phyloP scores from a whole-genome alignment of 2,329 filamentous ascomycete genomes.

The Nemania sp. region DNA sequence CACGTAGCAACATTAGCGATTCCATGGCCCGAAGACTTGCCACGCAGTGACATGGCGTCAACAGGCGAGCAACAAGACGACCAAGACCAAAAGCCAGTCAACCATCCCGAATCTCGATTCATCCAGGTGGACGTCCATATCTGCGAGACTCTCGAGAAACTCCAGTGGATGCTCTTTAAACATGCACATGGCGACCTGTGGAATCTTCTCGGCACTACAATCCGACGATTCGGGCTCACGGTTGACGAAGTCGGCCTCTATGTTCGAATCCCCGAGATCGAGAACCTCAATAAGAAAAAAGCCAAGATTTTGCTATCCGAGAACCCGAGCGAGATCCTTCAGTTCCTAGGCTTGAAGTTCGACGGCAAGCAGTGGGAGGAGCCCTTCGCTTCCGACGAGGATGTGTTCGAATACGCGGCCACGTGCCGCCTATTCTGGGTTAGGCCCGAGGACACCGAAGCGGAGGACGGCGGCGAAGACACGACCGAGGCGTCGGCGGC shows the following conservation, averaged over 20 bases:
- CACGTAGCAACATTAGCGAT: conserved; percentile 55
- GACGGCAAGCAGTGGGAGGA: conserved; percentile 51
- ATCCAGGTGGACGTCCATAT: conserved; percentile 73
- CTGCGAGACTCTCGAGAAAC: conserved; percentile 47
- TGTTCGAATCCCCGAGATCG: conserved; percentile 71
- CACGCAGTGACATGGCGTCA: background rate
- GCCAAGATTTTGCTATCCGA: conserved; percentile 64
- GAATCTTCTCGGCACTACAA: conserved; percentile 65
- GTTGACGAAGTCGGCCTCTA: conserved; percentile 66
- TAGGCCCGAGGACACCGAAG: conserved; percentile 35
- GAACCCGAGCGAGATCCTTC: conserved; percentile 59
- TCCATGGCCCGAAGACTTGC: conserved; percentile 50
- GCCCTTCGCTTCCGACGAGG: conserved; percentile 59
- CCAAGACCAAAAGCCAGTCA: conserved; percentile 20
- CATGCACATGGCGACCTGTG: conserved; percentile 74
- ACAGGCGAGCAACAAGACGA: background rate
- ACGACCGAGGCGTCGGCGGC: conserved; percentile 29
- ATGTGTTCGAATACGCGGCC: conserved; percentile 66
- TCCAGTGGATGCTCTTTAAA: conserved; percentile 69
- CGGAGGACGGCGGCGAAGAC: conserved; percentile 20
- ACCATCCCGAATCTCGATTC: conserved; percentile 40
- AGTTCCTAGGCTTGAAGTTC: conserved; percentile 65
- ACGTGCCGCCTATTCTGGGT: conserved; percentile 63
- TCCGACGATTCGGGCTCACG: conserved; percentile 69
- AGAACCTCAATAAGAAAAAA: conserved; percentile 59